Evolutionary conservation across 2,329 filamentous ascomycete species (phyloP), one percentile per base, ranked within the genome.

Genomic region (Hymenoscyphus occultus): DNA sequence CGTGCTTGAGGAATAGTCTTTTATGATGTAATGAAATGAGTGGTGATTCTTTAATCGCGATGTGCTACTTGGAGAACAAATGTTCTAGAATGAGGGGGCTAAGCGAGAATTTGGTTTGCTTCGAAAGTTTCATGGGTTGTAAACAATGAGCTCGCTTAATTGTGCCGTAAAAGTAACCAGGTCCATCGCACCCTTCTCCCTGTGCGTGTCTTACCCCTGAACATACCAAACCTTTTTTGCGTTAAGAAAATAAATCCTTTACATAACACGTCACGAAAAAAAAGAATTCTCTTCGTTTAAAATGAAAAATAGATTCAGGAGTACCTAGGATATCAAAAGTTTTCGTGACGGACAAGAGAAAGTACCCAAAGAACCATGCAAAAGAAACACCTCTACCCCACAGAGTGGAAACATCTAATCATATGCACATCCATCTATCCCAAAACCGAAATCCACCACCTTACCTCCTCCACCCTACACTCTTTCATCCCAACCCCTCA

Each of bases 251-350:
- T 28, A 3, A 6, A 35, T 4, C 42, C 5, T 45, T 45, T 9
- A 51, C 22, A 10, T 51, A 16, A 12, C 1, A n/a, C 12, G 1
- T n/a, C 19, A 10, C 22, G 19, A 51, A 51, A 22, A 51, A 6
- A 10, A 3, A n/a, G 22, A 22, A 51, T 22, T 9, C 22, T 7
- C 19, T n/a, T 5, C n/a, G 10, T 22, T n/a, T 22, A 10, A 22
- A 12, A 51, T 51, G 45, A 51, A 22, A 22, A 51, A 19, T 51
- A 51, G 45, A 51, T 51, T 28, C 2, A 51, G 22, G 45, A 19
- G 14, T 10, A 51, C n/a, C 45, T 22, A 51, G 45, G 45, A 51
- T 51, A 51, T 51, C 45, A 51, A 51, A 28, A 51, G 45, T 51
- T 51, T 35, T 51, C 45, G 45, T 48, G n/a, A 48, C 5, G 42